Percentiles rank a stretch among this genome's conserved stretches.
phyloP scores from a whole-genome alignment of 129 eudicot genomes.

The Deinandra increscens region DNA sequence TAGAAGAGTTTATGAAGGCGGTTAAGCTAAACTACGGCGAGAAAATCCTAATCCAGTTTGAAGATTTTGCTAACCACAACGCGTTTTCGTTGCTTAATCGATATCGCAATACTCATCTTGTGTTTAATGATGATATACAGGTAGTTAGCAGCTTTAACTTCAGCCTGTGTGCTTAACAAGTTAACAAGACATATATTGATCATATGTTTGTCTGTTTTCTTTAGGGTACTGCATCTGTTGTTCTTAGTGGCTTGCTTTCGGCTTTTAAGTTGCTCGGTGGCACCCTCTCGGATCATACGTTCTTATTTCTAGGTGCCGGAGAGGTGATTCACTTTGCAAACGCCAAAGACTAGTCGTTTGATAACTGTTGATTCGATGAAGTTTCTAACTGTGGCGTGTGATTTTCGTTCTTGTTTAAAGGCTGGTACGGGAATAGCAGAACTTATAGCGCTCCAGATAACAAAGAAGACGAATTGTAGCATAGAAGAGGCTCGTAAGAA shows the following conservation, averaged over 20 bases:
- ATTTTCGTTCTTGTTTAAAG: slow-evolving; percentile 36
- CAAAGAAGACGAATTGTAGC: slow-evolving; percentile 52
- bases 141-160: slow-evolving; percentile 31
- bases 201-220: background rate
- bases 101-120: slow-evolving; percentile 80
- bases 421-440: slow-evolving; percentile 99
- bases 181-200: background rate
- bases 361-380: background rate
- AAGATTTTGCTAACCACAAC: slow-evolving; percentile 97
- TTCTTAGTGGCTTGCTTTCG: slow-evolving; percentile 71
- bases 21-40: slow-evolving; percentile 91
- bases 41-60: slow-evolving; percentile 90
- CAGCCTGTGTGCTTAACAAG: background rate
- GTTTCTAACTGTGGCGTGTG: background rate
- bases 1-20: slow-evolving; percentile 86
- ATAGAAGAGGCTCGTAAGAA: slow-evolving; percentile 75
- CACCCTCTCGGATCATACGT: slow-evolving; percentile 65
- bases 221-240: slow-evolving; percentile 85
- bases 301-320: slow-evolving; percentile 88
- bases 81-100: slow-evolving; percentile 80
- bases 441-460: slow-evolving; percentile 89
- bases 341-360: background rate
- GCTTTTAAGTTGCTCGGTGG: slow-evolving; percentile 62
- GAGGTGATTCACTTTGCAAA: slow-evolving; percentile 43
- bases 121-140: slow-evolving; percentile 96